These are phyloP conservation scores for Xylaria arbuscula DNA, from an alignment of 2,329 filamentous ascomycete genomes.

Conservation along the genomic window DNA sequence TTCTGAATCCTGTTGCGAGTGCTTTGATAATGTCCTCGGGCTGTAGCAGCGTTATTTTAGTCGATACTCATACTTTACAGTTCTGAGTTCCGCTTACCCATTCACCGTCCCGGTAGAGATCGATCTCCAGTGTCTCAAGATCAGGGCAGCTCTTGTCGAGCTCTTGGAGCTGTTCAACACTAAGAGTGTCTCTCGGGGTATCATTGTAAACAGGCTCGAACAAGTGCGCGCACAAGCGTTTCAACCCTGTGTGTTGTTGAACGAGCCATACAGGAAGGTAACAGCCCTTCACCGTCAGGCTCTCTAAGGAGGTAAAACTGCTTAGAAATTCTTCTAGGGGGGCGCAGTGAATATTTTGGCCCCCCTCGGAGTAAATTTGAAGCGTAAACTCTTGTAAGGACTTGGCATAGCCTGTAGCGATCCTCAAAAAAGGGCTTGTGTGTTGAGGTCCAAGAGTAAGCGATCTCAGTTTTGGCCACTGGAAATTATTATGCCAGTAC, in stretches of 20 bases:
- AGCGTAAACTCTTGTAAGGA: conserved; percentile 14
- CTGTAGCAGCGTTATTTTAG: conserved; percentile 14
- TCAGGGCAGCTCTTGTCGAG: conserved; percentile 29
- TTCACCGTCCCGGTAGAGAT: conserved; percentile 25
- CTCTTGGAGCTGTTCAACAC: conserved; percentile 20
- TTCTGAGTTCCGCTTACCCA: conserved; percentile 24
- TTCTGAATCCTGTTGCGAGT: conserved; percentile 25
- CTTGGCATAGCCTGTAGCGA: conserved; percentile 7
- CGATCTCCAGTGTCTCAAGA: conserved; percentile 32
- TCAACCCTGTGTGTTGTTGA: conserved; percentile 22
- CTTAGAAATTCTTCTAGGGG: conserved; percentile 6
- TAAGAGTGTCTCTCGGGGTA: neutral
- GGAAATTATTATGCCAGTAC: conserved; percentile 18
- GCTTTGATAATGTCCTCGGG: conserved; percentile 12
- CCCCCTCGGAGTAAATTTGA: conserved; percentile 12
- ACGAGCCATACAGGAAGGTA: conserved; percentile 3
- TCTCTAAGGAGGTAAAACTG: conserved; percentile 26
- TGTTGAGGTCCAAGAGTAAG: conserved; percentile 25
- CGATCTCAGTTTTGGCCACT: conserved; percentile 28
- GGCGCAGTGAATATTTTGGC: neutral
- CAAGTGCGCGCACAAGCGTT: conserved; percentile 26
- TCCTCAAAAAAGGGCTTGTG: conserved; percentile 3
- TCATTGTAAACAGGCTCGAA: conserved; percentile 3
- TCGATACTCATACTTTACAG: neutral
- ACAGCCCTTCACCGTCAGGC: conserved; percentile 26